Evolutionary conservation across 345 rosid genomes (phyloP).

Genomic region (Brassica nigra): DNA sequence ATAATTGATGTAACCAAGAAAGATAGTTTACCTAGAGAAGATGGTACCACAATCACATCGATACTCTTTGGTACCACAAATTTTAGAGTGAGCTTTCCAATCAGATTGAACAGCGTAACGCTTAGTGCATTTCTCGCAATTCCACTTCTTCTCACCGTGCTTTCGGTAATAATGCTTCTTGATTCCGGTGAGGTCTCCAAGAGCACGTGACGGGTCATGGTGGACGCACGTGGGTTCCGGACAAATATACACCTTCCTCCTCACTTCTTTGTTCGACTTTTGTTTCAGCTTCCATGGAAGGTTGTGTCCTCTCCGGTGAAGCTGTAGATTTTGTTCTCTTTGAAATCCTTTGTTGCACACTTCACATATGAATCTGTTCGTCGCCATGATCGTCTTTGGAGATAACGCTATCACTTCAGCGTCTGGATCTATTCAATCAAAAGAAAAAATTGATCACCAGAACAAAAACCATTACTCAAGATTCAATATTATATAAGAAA

Average conservation of each 20-base stretch:
- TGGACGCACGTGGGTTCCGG: constrained; percentile 84
- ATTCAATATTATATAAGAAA: constrained; percentile 2
- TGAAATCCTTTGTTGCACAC: constrained; percentile 87
- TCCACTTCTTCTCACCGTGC: constrained; percentile 78
- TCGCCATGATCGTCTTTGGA: constrained; percentile 81
- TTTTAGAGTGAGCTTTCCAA: constrained; percentile 84
- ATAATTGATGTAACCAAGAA: background rate
- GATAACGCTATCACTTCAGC: constrained; percentile 85
- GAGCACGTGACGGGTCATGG: constrained; percentile 78
- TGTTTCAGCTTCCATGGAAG: constrained; percentile 80
- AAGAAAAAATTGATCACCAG: background rate
- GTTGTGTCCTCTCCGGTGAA: constrained; percentile 85
- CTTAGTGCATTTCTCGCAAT: constrained; percentile 80
- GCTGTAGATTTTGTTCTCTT: constrained; percentile 81
- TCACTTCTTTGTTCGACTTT: constrained; percentile 72
- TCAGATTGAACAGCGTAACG: constrained; percentile 82
- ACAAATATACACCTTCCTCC: constrained; percentile 71
- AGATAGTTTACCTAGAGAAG: constrained; percentile 64
- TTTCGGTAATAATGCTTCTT: constrained; percentile 76
- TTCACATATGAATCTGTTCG: constrained; percentile 77
- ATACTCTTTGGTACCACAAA: constrained; percentile 66
- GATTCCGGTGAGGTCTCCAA: constrained; percentile 82
- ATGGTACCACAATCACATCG: constrained; percentile 83
- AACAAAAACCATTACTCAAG: background rate
- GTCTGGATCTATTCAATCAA: constrained; percentile 61